phyloP scores from a whole-genome alignment of 2,329 filamentous ascomycete genomes.

The Clonostachys byssicola region DNA sequence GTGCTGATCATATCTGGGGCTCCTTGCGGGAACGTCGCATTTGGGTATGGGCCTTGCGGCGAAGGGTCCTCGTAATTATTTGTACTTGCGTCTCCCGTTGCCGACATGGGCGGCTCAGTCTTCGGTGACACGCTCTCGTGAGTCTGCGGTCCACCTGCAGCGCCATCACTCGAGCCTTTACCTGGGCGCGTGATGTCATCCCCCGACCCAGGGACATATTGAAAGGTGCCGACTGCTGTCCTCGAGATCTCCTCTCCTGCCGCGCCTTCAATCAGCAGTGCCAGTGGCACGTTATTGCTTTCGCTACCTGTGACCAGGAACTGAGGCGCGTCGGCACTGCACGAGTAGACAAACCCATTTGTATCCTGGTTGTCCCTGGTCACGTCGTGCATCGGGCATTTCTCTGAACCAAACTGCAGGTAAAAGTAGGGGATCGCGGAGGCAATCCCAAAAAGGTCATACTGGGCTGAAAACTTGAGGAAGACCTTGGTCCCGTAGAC shows the following conservation, averaged over 20 bases:
- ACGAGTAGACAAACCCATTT: conserved; percentile 61
- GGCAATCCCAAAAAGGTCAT: conserved; percentile 59
- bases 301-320: conserved; percentile 44
- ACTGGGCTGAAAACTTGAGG: conserved; percentile 70
- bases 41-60: conserved; percentile 32
- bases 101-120: conserved; percentile 29
- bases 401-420: conserved; percentile 75
- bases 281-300: conserved; percentile 48
- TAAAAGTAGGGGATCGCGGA: conserved; percentile 53
- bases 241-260: conserved; percentile 49
- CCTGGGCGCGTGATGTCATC: conserved; percentile 32
- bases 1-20: conserved; percentile 50
- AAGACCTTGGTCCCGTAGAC: conserved; percentile 65
- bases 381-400: conserved; percentile 56
- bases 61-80: conserved; percentile 42
- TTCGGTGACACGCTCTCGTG: conserved; percentile 33
- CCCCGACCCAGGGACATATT: conserved; percentile 47
- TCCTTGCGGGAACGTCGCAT: conserved; percentile 29
- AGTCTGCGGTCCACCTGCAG: conserved; percentile 16
- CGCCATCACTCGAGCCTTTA: conserved; percentile 22
- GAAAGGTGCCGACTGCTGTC: conserved; percentile 38
- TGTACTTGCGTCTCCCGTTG: conserved; percentile 26
- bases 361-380: conserved; percentile 56
- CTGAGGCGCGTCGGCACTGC: conserved; percentile 69
- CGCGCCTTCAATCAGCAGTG: conserved; percentile 46